Evolutionary conservation across 139 green algal species (phyloP).

Genomic region (Diplosphaera chodatii): DNA sequence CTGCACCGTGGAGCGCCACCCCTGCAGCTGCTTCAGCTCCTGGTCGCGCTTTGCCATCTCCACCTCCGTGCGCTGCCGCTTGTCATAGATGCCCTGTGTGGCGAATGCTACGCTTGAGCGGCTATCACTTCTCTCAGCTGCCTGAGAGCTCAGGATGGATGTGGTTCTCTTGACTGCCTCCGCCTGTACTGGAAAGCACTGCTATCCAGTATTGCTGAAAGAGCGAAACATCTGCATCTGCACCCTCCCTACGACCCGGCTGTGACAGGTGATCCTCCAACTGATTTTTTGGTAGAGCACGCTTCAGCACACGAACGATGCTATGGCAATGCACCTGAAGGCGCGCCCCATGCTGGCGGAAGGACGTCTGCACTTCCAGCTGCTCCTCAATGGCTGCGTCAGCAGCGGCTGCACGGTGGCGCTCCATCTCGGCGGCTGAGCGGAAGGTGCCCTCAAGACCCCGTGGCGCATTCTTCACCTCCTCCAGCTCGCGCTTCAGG

Average conservation of each 20-base stretch:
- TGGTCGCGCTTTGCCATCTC: conserved; percentile 61
- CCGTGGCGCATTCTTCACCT: conserved; percentile 63
- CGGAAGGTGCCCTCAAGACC: conserved; percentile 66
- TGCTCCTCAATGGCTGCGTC: conserved; percentile 74
- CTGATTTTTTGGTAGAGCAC: too few relatives aligned
- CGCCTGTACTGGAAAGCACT: too few relatives aligned
- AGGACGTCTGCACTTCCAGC: conserved; percentile 81
- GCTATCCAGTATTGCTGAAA: too few relatives aligned
- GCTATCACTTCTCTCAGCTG: too few relatives aligned
- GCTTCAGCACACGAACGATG: too few relatives aligned
- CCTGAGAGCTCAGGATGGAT: too few relatives aligned
- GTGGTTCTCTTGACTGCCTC: too few relatives aligned
- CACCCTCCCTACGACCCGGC: too few relatives aligned
- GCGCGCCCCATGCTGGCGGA: conserved; percentile 65
- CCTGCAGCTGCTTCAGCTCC: conserved; percentile 79
- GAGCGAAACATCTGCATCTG: too few relatives aligned
- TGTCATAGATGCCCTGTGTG: conserved; percentile 53
- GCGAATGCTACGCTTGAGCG: not conserved
- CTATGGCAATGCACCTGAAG: conserved; percentile 58
- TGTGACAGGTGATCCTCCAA: too few relatives aligned
- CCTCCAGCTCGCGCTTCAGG: conserved; percentile 75
- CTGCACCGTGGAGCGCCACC: conserved; percentile 23
- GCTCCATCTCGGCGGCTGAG: conserved; percentile 71
- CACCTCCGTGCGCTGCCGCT: conserved; percentile 60
- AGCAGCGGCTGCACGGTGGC: conserved; percentile 58